phyloP scores from a whole-genome alignment of 2,329 filamentous ascomycete genomes.

The Phaeosphaeriaceae sp. region DNA sequence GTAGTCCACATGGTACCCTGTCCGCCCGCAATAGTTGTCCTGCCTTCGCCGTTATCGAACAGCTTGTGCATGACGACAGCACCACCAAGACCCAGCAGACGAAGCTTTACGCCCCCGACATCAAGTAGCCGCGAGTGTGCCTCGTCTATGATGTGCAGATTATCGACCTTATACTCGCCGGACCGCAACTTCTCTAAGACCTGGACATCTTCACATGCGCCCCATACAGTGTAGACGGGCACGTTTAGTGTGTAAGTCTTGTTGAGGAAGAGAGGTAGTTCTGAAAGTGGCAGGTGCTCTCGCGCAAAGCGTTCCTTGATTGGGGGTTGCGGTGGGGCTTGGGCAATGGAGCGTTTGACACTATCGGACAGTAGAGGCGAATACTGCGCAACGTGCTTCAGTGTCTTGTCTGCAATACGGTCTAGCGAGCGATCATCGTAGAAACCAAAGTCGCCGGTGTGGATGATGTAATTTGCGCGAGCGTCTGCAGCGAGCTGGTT shows the following conservation, averaged over 20 bases:
- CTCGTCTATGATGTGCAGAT: conserved; percentile 98
- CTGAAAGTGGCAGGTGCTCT: conserved; percentile 86
- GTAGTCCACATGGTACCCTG: conserved; percentile 99
- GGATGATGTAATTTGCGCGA: conserved; percentile 95
- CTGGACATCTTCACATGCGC: conserved; percentile 96
- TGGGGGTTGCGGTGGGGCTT: conserved; percentile 67
- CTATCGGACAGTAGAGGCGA: conserved; percentile 88
- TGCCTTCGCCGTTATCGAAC: conserved; percentile 96
- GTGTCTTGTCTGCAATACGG: conserved; percentile 96
- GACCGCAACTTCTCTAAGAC: conserved; percentile 97
- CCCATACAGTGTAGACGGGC: conserved; percentile 98
- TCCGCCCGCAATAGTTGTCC: conserved; percentile 96
- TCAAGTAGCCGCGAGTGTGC: conserved; percentile 94
- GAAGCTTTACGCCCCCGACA: conserved; percentile 92
- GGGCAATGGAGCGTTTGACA: conserved; percentile 70
- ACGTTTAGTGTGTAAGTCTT: conserved; percentile 91
- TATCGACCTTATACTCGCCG: conserved; percentile 95
- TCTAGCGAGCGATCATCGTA: conserved; percentile 96
- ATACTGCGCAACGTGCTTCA: conserved; percentile 98
- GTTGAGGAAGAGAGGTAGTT: conserved; percentile 86
- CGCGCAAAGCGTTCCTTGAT: conserved; percentile 86
- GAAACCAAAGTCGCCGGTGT: conserved; percentile 98
- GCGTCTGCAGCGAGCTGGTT: conserved; percentile 96
- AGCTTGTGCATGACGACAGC: conserved; percentile 99
- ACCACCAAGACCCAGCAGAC: conserved; percentile 89